Conservation (phyloP, 768 basidiomycete genomes). For the Agrocybe pediades region DNA sequence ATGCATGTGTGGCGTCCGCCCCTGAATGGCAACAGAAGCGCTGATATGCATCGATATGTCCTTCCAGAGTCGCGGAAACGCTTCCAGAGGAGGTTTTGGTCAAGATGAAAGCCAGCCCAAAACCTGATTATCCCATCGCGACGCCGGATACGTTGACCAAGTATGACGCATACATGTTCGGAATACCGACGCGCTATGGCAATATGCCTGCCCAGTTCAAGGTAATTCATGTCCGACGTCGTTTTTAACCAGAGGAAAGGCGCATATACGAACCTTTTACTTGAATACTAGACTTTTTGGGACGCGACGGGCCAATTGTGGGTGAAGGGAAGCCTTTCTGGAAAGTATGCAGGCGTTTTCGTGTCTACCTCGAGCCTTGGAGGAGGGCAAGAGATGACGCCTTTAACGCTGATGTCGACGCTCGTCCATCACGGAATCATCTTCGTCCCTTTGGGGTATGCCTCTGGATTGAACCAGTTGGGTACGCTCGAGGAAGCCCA, state of each 20-base stretch:
- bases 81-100: slow-evolving; percentile 57
- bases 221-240: slow-evolving; percentile 11
- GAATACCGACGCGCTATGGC: slow-evolving; percentile 76
- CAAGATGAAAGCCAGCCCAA: slow-evolving; percentile 63
- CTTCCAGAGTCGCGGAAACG: slow-evolving; percentile 61
- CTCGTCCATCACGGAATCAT: slow-evolving; percentile 73
- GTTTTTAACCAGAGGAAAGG: neutral
- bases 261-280: neutral
- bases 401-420: slow-evolving; percentile 52
- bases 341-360: slow-evolving; percentile 78
- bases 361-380: slow-evolving; percentile 73
- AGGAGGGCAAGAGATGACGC: slow-evolving; percentile 78
- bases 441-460: slow-evolving; percentile 75
- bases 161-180: slow-evolving; percentile 70
- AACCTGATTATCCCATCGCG: slow-evolving; percentile 61
- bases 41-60: too few species aligned
- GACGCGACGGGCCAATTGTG: slow-evolving; percentile 74
- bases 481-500: slow-evolving; percentile 47
- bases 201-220: slow-evolving; percentile 67
- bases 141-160: slow-evolving; percentile 46
- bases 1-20: neutral
- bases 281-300: slow-evolving; percentile 60
- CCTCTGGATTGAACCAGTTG: slow-evolving; percentile 42
- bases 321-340: slow-evolving; percentile 57
- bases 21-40: neutral